Base-by-base conservation (phyloP, 345 rosid species). In the Gossypioides kirkii region DNA sequence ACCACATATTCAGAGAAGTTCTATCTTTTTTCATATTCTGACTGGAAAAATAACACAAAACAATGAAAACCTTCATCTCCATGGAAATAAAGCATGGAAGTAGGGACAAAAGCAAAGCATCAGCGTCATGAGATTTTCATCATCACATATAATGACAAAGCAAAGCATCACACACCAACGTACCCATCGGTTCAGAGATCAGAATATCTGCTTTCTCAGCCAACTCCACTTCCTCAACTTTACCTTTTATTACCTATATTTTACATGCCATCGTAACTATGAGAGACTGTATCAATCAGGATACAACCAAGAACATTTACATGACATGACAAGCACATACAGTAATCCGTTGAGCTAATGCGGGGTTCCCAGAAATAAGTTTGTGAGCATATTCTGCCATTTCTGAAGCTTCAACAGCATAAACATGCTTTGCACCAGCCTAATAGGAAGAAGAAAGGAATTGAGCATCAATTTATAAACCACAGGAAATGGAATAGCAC, bases 351-450 rank as follows among this genome's bases (percentile, higher is more conserved):
- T 92, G 87, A 42, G 86, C 93, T 68, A 92, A 80, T 6, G 82
- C 71, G 38, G 97, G 96, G 81, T 95, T 92, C 78, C 98, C 98
- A 74, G 94, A 87, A 84, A 95, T 87, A 77, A 95, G 92, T 79
- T 86, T 95, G 69, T 92, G 86, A 53, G 99, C 99, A 84, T 95
- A 95, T 61, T 92, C 98, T 58, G 97, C 92, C 98, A 95, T 95
- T 84, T 95, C 99, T 58, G 98, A 95, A 77, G 99, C 98, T 86
- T 95, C 99, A 59, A 95, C 91, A 58, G 99, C 99, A 86, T 90
- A 95, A 54, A 95, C 98, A 90, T 92, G 99, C 82, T 88, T 95
- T 71, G 99, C 99, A 81, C 98, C 99, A 80, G 98, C 99, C 99
- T 94, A 86, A 72, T 61, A 25, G 64, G 25, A 13, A 23, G 49